Conservation (phyloP, 2,329 filamentous ascomycete species). For the Proliferodiscus dingleyae region DNA sequence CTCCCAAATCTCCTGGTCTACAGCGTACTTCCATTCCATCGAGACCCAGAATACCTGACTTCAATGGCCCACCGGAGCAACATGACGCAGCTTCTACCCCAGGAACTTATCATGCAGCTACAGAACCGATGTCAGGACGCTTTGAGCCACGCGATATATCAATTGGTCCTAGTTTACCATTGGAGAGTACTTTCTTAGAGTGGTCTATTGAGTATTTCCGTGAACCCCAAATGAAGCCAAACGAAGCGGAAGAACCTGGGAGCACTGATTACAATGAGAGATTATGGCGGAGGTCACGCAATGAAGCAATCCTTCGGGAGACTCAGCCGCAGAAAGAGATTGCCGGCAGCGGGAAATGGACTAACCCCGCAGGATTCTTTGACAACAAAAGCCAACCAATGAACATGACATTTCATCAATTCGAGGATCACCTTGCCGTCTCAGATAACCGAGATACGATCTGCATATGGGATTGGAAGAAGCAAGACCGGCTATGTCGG, state of each 20-base stretch:
- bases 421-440: slow-evolving; percentile 91
- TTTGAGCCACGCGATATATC: slow-evolving; percentile 60
- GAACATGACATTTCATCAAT: slow-evolving; percentile 96
- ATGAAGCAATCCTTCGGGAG: slow-evolving; percentile 85
- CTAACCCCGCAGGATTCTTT: slow-evolving; percentile 73
- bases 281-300: slow-evolving; percentile 85
- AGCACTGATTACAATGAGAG: slow-evolving; percentile 95
- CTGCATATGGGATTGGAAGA: slow-evolving; percentile 90
- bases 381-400: slow-evolving; percentile 86
- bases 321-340: slow-evolving; percentile 91
- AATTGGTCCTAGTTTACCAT: slow-evolving; percentile 60
- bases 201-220: slow-evolving; percentile 98
- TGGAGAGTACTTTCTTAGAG: slow-evolving; percentile 80
- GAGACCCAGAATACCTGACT: slow-evolving; percentile 47
- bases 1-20: slow-evolving; percentile 23
- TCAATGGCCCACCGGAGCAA: slow-evolving; percentile 65
- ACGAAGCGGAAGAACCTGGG: slow-evolving; percentile 91
- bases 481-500: slow-evolving; percentile 65
- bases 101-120: slow-evolving; percentile 70
- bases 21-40: slow-evolving; percentile 25
- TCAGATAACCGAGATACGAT: slow-evolving; percentile 91
- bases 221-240: slow-evolving; percentile 96
- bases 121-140: slow-evolving; percentile 72
- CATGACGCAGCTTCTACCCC: slow-evolving; percentile 62
- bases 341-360: slow-evolving; percentile 83